Evolutionary conservation across 345 rosid species (phyloP).

Genomic region (Gossypium arboreum): DNA sequence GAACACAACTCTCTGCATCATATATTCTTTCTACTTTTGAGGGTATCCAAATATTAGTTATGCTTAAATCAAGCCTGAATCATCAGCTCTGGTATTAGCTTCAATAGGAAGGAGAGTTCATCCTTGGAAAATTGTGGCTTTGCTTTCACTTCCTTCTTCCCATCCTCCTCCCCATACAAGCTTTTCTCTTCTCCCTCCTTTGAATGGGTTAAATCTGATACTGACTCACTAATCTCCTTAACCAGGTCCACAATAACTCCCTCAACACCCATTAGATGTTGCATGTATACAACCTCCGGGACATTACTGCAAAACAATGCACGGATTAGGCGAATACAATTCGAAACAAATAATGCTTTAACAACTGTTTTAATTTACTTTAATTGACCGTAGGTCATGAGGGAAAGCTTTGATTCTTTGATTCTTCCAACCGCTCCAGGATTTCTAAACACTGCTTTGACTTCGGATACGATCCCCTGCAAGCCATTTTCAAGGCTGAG

Average conservation of each 20-base stretch:
- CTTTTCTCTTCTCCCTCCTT: conserved; percentile 15
- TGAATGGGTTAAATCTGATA: conserved; percentile 25
- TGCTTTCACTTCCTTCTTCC: conserved; percentile 14
- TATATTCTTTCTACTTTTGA: no score
- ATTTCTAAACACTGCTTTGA: conserved; percentile 48
- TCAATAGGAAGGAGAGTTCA: conserved; percentile 41
- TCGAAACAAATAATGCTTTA: neutral
- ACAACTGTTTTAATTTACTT: conserved; percentile 34
- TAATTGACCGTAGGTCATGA: conserved; percentile 59
- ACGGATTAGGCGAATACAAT: neutral
- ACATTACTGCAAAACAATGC: conserved; percentile 41
- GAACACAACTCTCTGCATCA: neutral
- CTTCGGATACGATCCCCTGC: conserved; percentile 68
- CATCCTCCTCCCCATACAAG: conserved; percentile 14
- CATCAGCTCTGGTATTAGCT: conserved; percentile 36
- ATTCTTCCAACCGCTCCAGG: conserved; percentile 38
- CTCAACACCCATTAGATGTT: conserved; percentile 57
- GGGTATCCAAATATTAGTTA: neutral
- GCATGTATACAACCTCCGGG: conserved; percentile 52
- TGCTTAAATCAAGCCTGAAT: conserved; percentile 4
- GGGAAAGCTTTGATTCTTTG: conserved; percentile 51
- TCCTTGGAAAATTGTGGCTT: conserved; percentile 38
- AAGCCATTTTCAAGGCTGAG: conserved; percentile 46
- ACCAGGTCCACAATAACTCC: conserved; percentile 64
- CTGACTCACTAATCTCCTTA: conserved; percentile 47